phyloP scores from a whole-genome alignment of 768 basidiomycete genomes.

The Mrakia gelida region DNA sequence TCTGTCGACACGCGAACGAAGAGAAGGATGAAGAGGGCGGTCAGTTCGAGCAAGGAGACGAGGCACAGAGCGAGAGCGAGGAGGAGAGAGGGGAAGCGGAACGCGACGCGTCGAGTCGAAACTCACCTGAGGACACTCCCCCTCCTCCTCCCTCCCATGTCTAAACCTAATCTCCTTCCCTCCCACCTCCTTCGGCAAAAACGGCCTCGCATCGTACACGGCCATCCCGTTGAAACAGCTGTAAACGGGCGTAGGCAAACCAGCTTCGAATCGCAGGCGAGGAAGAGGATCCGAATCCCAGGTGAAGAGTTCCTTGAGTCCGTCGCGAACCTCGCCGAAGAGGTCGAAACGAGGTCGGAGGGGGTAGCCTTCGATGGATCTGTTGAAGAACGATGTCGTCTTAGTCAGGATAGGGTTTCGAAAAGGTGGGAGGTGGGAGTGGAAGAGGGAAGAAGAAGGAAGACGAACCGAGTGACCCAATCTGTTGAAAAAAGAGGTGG shows the following conservation, averaged over 20 bases:
- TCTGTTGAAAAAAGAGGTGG: neutral
- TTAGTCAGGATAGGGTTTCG: too few species aligned
- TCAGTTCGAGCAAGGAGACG: neutral
- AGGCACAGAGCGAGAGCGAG: too few species aligned
- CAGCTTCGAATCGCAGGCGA: conserved; percentile 24
- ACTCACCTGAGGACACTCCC: conserved; percentile 26
- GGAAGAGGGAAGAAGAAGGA: neutral
- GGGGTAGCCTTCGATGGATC: conserved; percentile 29
- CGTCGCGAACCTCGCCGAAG: conserved; percentile 32
- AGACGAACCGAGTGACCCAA: conserved; percentile 29
- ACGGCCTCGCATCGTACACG: conserved; percentile 18
- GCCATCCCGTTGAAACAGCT: conserved; percentile 32
- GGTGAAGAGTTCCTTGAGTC: conserved; percentile 28
- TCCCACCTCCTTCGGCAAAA: conserved; percentile 1
- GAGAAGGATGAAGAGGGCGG: neutral
- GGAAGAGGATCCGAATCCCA: conserved; percentile 29
- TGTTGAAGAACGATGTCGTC: neutral
- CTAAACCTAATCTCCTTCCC: conserved; percentile 26
- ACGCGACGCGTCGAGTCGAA: too few species aligned
- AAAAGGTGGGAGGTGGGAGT: neutral
- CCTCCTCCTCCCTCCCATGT: conserved; percentile 13
- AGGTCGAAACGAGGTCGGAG: conserved; percentile 32
- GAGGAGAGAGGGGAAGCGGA: neutral
- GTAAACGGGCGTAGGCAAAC: conserved; percentile 24
- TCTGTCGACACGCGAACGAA: neutral